Base-by-base conservation (phyloP, 345 rosid species). In the Odontarrhena argentea region DNA sequence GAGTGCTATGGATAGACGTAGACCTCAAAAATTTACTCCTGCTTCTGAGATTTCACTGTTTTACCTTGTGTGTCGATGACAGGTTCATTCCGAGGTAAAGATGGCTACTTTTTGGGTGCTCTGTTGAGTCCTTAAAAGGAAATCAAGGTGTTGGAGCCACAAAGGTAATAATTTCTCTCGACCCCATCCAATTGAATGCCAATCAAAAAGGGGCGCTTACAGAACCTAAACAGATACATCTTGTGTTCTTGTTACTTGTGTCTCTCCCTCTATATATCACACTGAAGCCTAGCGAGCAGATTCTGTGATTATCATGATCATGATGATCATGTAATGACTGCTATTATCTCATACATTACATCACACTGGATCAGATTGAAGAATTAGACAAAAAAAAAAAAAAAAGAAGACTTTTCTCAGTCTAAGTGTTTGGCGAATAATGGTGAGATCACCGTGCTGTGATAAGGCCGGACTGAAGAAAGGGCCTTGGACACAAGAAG, bases 401-500 rank as follows among this genome's bases (percentile, higher is more conserved):
- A 36, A 36, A 40, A 40, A 48, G 70, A 34, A 57, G 13, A 43
- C 43, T 40, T 65, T 53, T 15, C 38, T 65, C 61, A 55, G 68
- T 53, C 54, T 67, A 4, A 62, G 5, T 37, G 57, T 52, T 55
- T 53, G 8, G 48, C 2, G 67, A 57, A 75, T 41, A 75, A 87
- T 85, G 95, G 95, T 87, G 6, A 64, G 95, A 71, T 82, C 91
- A 1, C 91, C 95, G 2, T 84, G 95, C 68, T 87, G 98, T 57
- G 95, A 92, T 61, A 89, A 92, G 76, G 84, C 81, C 1, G 98
- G 96, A 1, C 69, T 92, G 69, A 92, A 92, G 87, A 92, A 87
- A 87, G 98, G 98, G 14, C 98, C 98, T 18, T 92, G 98, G 98
- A 92, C 95, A 32, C 92, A 87, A 9, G 98, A 89, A 77, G 98